Evolutionary conservation across 768 basidiomycete genomes (phyloP).

Genomic region (Calocera cornea): DNA sequence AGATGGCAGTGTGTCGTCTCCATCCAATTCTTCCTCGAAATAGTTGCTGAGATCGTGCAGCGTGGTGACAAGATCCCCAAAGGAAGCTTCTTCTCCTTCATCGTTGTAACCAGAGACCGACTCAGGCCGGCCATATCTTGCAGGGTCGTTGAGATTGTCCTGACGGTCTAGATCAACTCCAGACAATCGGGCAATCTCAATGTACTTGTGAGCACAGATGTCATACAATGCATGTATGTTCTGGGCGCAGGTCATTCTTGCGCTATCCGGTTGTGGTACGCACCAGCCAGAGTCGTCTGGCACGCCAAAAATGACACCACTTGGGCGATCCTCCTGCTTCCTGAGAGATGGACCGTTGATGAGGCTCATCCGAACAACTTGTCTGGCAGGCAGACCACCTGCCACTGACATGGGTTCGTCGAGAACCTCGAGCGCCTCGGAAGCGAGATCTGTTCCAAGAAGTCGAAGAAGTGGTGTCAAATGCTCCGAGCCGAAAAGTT

Average conservation of each 20-base stretch:
- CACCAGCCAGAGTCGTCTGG: constrained; percentile 80
- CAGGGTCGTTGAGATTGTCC: constrained; percentile 22
- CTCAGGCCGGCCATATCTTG: constrained; percentile 7
- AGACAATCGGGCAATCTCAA: constrained; percentile 47
- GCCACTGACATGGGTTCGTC: constrained; percentile 78
- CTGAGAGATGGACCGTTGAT: constrained; percentile 35
- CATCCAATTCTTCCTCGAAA: constrained; percentile 24
- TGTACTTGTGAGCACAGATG: constrained; percentile 43
- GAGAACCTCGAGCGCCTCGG: constrained; percentile 81
- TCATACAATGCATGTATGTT: constrained; percentile 80
- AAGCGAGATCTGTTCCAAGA: constrained; percentile 72
- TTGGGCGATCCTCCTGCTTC: constrained; percentile 32
- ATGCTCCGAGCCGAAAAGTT: constrained; percentile 67
- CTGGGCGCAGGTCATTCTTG: constrained; percentile 49
- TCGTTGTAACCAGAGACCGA: background rate
- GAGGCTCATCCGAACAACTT: constrained; percentile 88
- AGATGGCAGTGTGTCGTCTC: constrained; percentile 1
- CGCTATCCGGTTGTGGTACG: constrained; percentile 50
- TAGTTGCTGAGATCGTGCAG: constrained; percentile 27
- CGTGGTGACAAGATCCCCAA: constrained; percentile 48
- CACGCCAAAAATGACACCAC: constrained; percentile 62
- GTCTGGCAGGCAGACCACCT: constrained; percentile 47
- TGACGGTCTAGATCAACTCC: constrained; percentile 30
- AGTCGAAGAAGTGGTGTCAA: constrained; percentile 83
- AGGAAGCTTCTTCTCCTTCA: constrained; percentile 21